phyloP scores from a whole-genome alignment of 768 basidiomycete species.

The Boletus vinaceobasis region DNA sequence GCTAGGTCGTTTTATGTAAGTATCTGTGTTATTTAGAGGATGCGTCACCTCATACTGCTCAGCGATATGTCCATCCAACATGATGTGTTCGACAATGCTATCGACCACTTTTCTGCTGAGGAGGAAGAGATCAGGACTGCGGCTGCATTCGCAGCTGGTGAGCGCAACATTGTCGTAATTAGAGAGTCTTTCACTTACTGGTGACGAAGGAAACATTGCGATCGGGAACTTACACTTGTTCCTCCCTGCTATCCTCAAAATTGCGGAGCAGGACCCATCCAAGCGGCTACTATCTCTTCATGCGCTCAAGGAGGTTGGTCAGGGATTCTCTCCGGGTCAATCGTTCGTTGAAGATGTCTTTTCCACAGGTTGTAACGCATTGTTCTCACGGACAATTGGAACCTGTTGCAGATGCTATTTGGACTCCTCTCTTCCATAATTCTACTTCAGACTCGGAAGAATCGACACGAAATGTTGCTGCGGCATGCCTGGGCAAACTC shows the following conservation, averaged over 20 bases:
- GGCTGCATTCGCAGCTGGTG: slow-evolving; percentile 92
- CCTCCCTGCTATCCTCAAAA: slow-evolving; percentile 79
- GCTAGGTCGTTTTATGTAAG: slow-evolving; percentile 84
- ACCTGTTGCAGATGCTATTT: slow-evolving; percentile 81
- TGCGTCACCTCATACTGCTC: slow-evolving; percentile 2
- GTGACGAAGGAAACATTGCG: slow-evolving; percentile 79
- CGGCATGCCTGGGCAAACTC: slow-evolving; percentile 94
- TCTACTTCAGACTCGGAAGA: slow-evolving; percentile 83
- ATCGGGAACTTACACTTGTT: slow-evolving; percentile 89
- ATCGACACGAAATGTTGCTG: slow-evolving; percentile 89
- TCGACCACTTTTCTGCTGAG: slow-evolving; percentile 71
- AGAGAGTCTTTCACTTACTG: not conserved
- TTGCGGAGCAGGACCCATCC: slow-evolving; percentile 69
- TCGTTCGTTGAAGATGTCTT: not conserved
- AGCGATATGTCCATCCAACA: slow-evolving; percentile 86
- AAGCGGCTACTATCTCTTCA: slow-evolving; percentile 85
- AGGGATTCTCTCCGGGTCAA: not conserved
- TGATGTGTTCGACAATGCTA: slow-evolving; percentile 71
- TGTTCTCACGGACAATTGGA: slow-evolving; percentile 83
- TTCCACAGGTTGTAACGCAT: slow-evolving; percentile 79
- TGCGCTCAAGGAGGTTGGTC: slow-evolving; percentile 82
- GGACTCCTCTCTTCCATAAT: slow-evolving; percentile 90
- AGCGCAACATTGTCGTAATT: slow-evolving; percentile 13
- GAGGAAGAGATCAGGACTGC: slow-evolving; percentile 87
- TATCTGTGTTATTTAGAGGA: not conserved